Percentiles rank a stretch among this genome's conserved stretches.
phyloP scores from a whole-genome alignment of 2,329 filamentous ascomycete species.

The Hirsutella rhossiliensis region DNA sequence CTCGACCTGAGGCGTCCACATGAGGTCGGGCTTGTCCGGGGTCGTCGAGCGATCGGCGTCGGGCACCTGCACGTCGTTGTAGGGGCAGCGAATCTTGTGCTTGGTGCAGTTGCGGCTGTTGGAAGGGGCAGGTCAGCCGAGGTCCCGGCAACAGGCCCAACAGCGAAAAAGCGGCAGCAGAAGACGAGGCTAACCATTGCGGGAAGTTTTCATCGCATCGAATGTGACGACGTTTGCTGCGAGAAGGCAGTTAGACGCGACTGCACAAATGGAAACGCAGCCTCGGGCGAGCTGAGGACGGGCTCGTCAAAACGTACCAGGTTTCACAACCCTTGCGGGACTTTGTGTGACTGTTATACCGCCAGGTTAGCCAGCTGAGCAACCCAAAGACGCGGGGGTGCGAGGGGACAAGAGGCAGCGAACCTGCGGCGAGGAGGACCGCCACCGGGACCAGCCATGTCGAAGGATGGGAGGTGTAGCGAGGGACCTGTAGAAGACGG shows the following conservation, averaged over 20 bases:
- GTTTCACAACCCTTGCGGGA: slow-evolving; percentile 97
- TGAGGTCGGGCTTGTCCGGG: slow-evolving; percentile 55
- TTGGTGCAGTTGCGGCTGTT: slow-evolving; percentile 92
- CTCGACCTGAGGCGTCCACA: slow-evolving; percentile 82
- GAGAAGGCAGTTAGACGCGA: slow-evolving; percentile 3
- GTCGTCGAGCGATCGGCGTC: slow-evolving; percentile 49
- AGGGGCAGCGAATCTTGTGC: slow-evolving; percentile 96
- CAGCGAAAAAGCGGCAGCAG: neutral
- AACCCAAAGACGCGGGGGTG: neutral
- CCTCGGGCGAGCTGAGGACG: neutral
- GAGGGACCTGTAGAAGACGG: slow-evolving; percentile 6
- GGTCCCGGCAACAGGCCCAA: neutral
- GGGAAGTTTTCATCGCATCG: slow-evolving; percentile 96
- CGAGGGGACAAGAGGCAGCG: slow-evolving; percentile 12
- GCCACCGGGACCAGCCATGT: slow-evolving; percentile 89
- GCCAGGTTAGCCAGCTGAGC: neutral
- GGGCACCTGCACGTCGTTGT: slow-evolving; percentile 68
- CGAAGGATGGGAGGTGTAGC: slow-evolving; percentile 5
- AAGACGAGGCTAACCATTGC: slow-evolving; percentile 60
- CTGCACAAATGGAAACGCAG: neutral
- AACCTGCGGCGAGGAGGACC: slow-evolving; percentile 70
- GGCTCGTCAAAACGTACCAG: slow-evolving; percentile 38
- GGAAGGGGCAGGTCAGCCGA: neutral
- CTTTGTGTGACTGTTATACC: slow-evolving; percentile 78
- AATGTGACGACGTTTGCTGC: slow-evolving; percentile 83